Evolutionary conservation across 768 basidiomycete genomes (phyloP).

Genomic region (Rhizopogon vinicolor): DNA sequence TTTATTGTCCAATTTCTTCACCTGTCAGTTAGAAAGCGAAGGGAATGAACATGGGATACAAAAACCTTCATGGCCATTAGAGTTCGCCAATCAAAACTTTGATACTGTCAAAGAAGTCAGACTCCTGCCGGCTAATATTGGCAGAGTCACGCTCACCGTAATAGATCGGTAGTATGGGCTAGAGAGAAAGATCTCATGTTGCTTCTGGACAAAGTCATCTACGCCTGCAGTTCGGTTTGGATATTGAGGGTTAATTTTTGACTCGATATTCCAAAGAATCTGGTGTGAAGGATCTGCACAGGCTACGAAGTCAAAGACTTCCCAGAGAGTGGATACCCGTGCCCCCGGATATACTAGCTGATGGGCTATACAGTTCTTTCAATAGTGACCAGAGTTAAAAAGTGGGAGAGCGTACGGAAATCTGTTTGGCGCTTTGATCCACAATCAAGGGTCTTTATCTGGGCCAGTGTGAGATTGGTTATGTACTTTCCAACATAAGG

Average conservation of each 20-base stretch:
- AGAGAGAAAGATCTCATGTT: constrained; percentile 51
- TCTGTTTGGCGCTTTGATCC: constrained; percentile 58
- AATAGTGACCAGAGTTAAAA: neutral
- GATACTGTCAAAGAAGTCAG: constrained; percentile 43
- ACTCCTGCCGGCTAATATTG: neutral
- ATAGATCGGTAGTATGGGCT: constrained; percentile 63
- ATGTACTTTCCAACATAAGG: constrained; percentile 77
- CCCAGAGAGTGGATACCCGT: constrained; percentile 66
- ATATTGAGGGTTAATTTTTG: constrained; percentile 59
- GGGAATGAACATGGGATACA: neutral
- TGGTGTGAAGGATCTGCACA: constrained; percentile 64
- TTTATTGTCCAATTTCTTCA: constrained; percentile 45
- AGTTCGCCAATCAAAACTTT: constrained; percentile 83
- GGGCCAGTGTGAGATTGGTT: constrained; percentile 73
- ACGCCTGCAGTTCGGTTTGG: constrained; percentile 49
- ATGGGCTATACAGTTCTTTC: constrained; percentile 37
- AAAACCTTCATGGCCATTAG: constrained; percentile 67
- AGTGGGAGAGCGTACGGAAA: constrained; percentile 44
- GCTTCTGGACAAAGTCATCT: constrained; percentile 57
- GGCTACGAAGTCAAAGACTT: constrained; percentile 71
- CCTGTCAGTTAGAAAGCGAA: neutral
- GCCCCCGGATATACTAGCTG: constrained; percentile 65
- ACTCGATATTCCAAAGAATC: constrained; percentile 76
- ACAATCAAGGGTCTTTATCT: constrained; percentile 78
- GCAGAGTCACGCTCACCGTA: constrained; percentile 40